Evolutionary conservation across 177 flowering plant genomes (phyloP), one percentile per base, ranked within the genome.

Genomic region (Vitis hybrid): DNA sequence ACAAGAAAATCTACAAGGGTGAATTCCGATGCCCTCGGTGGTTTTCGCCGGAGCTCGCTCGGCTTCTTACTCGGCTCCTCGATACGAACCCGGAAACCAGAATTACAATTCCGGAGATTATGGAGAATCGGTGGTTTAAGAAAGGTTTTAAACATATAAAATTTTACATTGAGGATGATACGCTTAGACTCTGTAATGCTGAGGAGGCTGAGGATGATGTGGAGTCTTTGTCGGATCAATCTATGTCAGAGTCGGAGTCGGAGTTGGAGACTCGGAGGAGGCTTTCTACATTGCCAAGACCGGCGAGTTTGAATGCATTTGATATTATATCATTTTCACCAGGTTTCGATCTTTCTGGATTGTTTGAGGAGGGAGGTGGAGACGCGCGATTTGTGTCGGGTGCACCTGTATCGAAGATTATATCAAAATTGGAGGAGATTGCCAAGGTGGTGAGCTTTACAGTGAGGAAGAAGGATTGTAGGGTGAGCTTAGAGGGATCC

Each of bases 371-470:
- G 15, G 83, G 84, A 11, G 88, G 86, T 1, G 97, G 85, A 12
- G 94, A 85, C 13, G 59, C 88, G 17, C 83, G 98, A 74, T 85
- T 91, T 54, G 83, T 89, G 8, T 83, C 97, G 0, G 87, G 88
- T 18, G 97, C 88, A 1, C 89, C 98, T 0, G 90, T 89, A 18
- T 70, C 91, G 5, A 86, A 69, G 70, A 88, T 93, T 17, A 83
- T 93, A 65, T 85, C 93, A 3, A 93, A 88, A 68, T 74, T 93
- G 83, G 98, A 93, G 83, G 98, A 93, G 82, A 89, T 93, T 67
- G 98, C 98, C 0, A 84, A 85, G 57, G 79, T 88, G 34, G 94
- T 89, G 72, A 88, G 94, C 72, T 91, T 91, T 70, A 73, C 87
- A 1, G 92, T 93, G 73, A 87, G 97, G 84, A 91, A 88, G 81